Evolutionary conservation across 148 eudicot genomes (phyloP).

Genomic region (Agrostemma githago): DNA sequence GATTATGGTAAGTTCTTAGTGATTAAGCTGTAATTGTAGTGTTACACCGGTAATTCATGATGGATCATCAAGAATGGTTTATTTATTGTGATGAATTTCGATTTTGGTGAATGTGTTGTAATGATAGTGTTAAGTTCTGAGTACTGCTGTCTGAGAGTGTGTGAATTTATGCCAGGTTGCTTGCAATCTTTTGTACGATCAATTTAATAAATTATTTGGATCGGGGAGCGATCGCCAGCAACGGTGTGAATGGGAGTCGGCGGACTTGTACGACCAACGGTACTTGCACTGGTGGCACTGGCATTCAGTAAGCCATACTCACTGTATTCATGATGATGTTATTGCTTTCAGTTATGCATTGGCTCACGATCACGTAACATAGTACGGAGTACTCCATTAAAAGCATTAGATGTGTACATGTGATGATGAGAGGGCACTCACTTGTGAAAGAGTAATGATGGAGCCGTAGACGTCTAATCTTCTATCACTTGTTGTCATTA

Average conservation of each 20-base stretch:
- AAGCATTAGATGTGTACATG: not conserved
- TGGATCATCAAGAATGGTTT: not conserved
- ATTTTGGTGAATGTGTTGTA: conserved; percentile 4
- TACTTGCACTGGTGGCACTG: conserved; percentile 66
- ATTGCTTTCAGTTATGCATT: not conserved
- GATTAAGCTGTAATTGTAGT: not conserved
- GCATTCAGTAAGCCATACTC: conserved; percentile 74
- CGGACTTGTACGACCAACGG: conserved; percentile 48
- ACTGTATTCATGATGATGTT: not conserved
- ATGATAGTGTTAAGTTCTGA: not conserved
- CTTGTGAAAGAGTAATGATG: no score
- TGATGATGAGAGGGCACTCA: not conserved
- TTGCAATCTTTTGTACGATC: conserved; percentile 68
- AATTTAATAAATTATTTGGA: conserved; percentile 86
- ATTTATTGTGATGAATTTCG: not conserved
- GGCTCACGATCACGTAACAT: not conserved
- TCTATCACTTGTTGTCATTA: not conserved
- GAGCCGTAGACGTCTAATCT: not conserved
- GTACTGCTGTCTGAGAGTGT: conserved; percentile 8
- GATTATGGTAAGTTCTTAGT: not conserved
- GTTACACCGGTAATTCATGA: not conserved
- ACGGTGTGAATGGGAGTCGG: conserved; percentile 86
- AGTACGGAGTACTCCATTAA: not conserved
- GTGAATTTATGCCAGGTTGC: conserved; percentile 51
- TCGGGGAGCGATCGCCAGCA: conserved; percentile 95